Evolutionary conservation across 2,329 filamentous ascomycete species (phyloP).

Genomic region (Ceratocystis diversiconidia): DNA sequence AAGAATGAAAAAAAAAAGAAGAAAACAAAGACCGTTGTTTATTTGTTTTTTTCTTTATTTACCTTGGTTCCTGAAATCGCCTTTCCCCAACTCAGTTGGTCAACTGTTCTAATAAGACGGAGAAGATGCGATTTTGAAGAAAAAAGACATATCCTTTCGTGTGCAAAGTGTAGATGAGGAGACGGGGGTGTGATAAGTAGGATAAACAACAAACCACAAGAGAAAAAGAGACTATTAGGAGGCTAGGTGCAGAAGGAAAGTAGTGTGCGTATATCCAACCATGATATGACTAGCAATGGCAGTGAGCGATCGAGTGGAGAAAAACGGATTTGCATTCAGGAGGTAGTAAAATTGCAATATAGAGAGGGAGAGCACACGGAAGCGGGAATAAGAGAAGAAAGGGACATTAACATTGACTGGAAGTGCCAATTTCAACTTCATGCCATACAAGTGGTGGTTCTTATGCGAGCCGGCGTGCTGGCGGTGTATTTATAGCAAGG

Average conservation of each 20-base stretch:
- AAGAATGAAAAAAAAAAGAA: background rate
- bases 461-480: background rate
- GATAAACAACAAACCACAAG: background rate
- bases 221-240: slow-evolving; percentile 6
- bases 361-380: background rate
- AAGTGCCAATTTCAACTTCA: background rate
- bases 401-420: slow-evolving; percentile 11
- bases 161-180: background rate
- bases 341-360: background rate
- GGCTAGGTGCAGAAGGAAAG: background rate
- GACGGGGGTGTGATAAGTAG: background rate
- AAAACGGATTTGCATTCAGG: background rate
- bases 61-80: background rate
- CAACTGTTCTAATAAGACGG: too few species aligned
- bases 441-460: background rate
- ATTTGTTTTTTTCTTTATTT: background rate
- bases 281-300: too few species aligned
- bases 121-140: too few species aligned
- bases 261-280: background rate
- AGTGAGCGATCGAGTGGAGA: background rate
- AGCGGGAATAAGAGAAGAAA: background rate
- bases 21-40: background rate
- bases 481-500: background rate
- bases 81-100: too few species aligned
- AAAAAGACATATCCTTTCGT: background rate